Percentiles rank a stretch among this genome's conserved stretches.
These are phyloP conservation scores for Ophiostoma triangulosporum DNA, from an alignment of 2,329 filamentous ascomycete genomes.

Conservation along the genomic window DNA sequence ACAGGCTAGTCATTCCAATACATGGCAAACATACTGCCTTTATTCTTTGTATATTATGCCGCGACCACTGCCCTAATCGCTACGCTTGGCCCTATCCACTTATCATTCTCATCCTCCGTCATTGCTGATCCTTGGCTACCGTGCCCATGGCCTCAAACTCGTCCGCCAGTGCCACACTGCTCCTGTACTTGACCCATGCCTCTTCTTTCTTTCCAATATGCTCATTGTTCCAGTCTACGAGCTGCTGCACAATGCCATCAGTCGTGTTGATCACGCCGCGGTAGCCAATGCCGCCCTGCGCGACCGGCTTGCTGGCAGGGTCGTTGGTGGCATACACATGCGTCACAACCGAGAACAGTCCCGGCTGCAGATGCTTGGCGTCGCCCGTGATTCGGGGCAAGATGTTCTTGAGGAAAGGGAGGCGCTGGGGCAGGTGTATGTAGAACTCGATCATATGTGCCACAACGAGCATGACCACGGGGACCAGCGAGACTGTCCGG, in stretches of 20 bases:
- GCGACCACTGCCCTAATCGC: too few species aligned
- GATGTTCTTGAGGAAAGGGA: constrained; percentile 17
- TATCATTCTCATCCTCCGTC: background rate
- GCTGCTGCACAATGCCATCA: constrained; percentile 26
- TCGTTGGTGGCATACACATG: constrained; percentile 25
- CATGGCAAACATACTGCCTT: too few species aligned
- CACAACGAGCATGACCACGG: constrained; percentile 23
- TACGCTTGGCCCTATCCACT: too few species aligned
- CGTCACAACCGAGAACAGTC: constrained; percentile 27
- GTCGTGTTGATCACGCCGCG: constrained; percentile 25
- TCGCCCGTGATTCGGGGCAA: constrained; percentile 23
- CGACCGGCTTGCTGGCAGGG: constrained; percentile 19
- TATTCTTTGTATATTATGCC: background rate
- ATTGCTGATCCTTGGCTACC: background rate
- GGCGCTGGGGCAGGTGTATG: constrained; percentile 18
- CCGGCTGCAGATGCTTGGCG: constrained; percentile 25
- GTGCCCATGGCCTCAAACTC: constrained; percentile 12
- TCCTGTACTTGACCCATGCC: constrained; percentile 22
- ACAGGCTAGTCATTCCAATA: too few species aligned
- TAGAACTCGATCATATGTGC: constrained; percentile 26
- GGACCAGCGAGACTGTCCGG: constrained; percentile 19
- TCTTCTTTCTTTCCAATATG: constrained; percentile 16
- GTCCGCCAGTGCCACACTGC: constrained; percentile 26
- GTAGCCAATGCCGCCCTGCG: constrained; percentile 27
- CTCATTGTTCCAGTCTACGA: constrained; percentile 29